These are phyloP conservation scores for Diaporthe velutina DNA, from an alignment of 2,329 filamentous ascomycete species.

Conservation along the genomic window DNA sequence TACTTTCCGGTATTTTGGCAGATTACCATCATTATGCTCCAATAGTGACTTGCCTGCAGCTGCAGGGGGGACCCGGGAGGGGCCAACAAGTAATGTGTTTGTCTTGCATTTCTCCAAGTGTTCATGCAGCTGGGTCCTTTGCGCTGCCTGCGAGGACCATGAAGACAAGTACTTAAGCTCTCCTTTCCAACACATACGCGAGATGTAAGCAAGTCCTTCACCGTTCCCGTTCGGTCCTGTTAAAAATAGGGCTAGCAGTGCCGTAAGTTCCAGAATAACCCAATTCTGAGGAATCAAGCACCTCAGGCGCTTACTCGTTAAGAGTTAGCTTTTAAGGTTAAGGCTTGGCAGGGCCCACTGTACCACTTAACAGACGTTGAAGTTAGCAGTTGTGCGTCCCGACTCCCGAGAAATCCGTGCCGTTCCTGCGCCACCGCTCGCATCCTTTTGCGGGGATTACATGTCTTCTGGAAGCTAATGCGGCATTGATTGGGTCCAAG, in stretches of 20 bases:
- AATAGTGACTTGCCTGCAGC: background rate
- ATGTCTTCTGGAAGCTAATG: constrained; percentile 23
- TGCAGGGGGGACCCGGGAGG: background rate
- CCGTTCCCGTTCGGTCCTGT: background rate
- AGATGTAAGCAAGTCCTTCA: background rate
- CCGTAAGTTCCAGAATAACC: background rate
- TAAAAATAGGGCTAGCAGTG: background rate
- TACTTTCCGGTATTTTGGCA: background rate
- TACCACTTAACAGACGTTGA: constrained; percentile 11
- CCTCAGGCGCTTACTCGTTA: background rate
- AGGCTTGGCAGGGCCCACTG: constrained; percentile 19
- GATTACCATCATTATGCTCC: background rate
- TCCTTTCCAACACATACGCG: background rate
- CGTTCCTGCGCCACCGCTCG: constrained; percentile 23
- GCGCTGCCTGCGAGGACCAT: background rate
- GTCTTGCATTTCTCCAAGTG: constrained; percentile 16
- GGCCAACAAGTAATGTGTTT: constrained; percentile 23
- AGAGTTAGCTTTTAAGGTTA: background rate
- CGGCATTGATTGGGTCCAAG: constrained; percentile 27
- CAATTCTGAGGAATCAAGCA: background rate
- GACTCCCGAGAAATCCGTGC: constrained; percentile 30
- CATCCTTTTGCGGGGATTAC: constrained; percentile 28
- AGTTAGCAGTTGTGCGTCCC: background rate
- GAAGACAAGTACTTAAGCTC: background rate
- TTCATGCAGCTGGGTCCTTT: background rate